Conservation (phyloP, 2,329 filamentous ascomycete genomes). For the Fusarium napiforme region DNA sequence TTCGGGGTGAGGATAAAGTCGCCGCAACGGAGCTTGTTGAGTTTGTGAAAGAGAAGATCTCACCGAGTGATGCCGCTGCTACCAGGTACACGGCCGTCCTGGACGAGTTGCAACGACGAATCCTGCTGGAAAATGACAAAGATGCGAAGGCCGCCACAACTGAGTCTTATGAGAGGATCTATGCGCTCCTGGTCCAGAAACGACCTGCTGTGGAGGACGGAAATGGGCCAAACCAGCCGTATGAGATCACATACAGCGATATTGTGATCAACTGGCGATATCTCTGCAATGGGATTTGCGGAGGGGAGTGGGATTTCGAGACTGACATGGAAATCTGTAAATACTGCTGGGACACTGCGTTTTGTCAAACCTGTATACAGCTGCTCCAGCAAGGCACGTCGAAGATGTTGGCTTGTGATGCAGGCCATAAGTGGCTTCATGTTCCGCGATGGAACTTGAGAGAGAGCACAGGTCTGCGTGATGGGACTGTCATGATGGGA, state of each 20-base stretch:
- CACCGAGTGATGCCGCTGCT: neutral
- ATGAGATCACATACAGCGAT: neutral
- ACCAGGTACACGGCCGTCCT: neutral
- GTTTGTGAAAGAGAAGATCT: neutral
- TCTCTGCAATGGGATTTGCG: neutral
- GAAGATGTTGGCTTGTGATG: neutral
- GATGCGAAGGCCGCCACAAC: neutral
- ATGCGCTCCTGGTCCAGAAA: rapidly evolving
- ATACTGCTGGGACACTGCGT: neutral
- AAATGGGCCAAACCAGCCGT: rapidly evolving
- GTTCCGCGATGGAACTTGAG: neutral
- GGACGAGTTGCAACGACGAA: neutral
- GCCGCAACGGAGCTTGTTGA: neutral
- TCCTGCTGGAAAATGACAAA: rapidly evolving
- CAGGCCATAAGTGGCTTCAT: neutral
- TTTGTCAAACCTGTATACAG: neutral
- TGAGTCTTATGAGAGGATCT: neutral
- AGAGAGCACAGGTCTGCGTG: neutral
- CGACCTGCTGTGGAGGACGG: neutral
- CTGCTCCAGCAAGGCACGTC: neutral
- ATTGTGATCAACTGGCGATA: neutral
- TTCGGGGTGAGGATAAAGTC: neutral
- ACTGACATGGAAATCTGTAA: neutral
- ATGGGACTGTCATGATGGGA: neutral
- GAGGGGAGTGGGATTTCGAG: neutral